Evolutionary conservation across 208 protist species (phyloP).

Genomic region (Leishmania tropica): DNA sequence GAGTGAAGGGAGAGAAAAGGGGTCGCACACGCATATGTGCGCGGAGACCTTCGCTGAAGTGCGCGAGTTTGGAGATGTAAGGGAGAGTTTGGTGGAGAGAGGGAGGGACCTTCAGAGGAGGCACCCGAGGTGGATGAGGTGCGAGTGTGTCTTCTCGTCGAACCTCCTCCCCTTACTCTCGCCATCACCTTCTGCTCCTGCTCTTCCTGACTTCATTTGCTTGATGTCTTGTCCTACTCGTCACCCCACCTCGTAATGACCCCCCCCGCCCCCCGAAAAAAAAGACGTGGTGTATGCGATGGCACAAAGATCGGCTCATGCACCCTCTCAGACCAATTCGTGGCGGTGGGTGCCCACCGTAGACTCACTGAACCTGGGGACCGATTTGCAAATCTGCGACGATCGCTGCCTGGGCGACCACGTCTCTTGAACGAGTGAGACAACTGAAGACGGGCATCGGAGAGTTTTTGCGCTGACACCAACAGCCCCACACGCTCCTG

Average conservation of each 20-base stretch:
- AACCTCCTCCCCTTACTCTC: not conserved
- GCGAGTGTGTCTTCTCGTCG: not conserved
- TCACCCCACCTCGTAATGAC: not conserved
- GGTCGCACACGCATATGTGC: not conserved
- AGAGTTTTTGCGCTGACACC: not conserved
- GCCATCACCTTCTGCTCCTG: too few relatives aligned
- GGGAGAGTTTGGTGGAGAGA: not conserved
- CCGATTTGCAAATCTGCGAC: not conserved
- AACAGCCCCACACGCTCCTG: not conserved
- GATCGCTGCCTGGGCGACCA: not conserved
- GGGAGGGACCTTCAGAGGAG: not conserved
- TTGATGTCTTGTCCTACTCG: not conserved
- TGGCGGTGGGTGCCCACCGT: not conserved
- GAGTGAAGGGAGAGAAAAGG: not conserved
- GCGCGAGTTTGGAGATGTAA: not conserved
- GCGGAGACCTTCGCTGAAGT: not conserved
- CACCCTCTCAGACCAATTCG: not conserved
- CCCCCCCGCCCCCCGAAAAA: too few relatives aligned
- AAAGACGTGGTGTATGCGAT: too few relatives aligned
- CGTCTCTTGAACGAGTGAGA: not conserved
- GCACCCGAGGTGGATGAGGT: not conserved
- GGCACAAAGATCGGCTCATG: not conserved
- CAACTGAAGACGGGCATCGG: not conserved
- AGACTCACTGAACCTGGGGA: not conserved
- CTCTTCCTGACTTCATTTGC: not conserved